Evolutionary conservation across 345 rosid genomes (phyloP), one percentile per base, ranked within the genome.

Genomic region (Kernera saxatilis): DNA sequence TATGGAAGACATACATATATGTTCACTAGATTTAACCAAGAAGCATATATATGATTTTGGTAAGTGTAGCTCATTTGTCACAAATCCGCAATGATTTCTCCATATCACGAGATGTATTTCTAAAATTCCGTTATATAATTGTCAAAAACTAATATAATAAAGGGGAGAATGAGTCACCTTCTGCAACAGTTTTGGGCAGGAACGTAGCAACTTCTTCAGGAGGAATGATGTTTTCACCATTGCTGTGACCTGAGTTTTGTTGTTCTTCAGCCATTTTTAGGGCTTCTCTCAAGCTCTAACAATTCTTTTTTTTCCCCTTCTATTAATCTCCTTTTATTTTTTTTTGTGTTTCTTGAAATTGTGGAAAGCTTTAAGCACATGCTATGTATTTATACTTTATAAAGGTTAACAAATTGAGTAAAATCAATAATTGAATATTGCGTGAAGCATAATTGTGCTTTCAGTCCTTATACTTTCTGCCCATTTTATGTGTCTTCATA

Each of bases 141-240:
- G 37, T 25, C n/a, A n/a, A 23, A n/a, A 66, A 15, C 1, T 23
- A 11, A 3, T 27, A 70, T 13, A 6, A 37, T 37, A 21, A 41
- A 30, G 21, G 7, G 62, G 52, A 33, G 35, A 33, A 41, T 5
- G 9, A 25, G 36, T 73, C 5, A 77, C 81, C 81, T 67, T 66
- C 64, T 4, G 41, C 54, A 4, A 77, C 81, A 55, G 73, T 73
- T 48, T 77, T 60, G 40, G 41, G 81, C 2, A 77, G 44, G 45
- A 77, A 71, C 4, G 69, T 22, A 53, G 74, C 77, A 61, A 72
- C 81, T 44, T 77, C 74, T 68, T 77, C 81, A 5, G 81, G 81
- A 37, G 81, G 54, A 46, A 77, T 61, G 6, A 33, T 29, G 67
- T 53, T 52, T 67, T 63, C 76, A 54, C 79, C 75, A 55, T 37